These are phyloP conservation scores for Speleostelium caveatum DNA, from an alignment of 78 protist genomes.

Conservation along the genomic window DNA sequence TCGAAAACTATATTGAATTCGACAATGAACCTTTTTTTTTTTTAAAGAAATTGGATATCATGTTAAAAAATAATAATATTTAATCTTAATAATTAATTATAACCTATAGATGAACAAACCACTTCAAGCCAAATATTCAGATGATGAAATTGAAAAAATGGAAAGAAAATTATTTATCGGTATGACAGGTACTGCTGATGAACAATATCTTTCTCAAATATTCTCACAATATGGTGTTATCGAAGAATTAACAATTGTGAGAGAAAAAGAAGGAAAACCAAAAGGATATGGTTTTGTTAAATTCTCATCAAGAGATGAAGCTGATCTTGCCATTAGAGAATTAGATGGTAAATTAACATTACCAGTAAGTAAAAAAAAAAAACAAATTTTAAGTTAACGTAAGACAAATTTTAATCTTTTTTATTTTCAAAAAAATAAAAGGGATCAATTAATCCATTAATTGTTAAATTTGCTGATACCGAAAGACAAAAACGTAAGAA, in stretches of 20 bases:
- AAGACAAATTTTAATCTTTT: background rate
- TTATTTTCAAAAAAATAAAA: background rate
- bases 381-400: background rate
- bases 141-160: slow-evolving; percentile 77
- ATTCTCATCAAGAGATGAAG: slow-evolving; percentile 93
- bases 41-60: background rate
- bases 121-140: slow-evolving; percentile 74
- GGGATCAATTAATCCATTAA: slow-evolving; percentile 59
- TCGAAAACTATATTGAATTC: background rate
- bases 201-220: background rate
- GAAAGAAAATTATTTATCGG: slow-evolving; percentile 78
- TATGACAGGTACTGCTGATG: slow-evolving; percentile 70
- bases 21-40: too few relatives aligned
- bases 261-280: slow-evolving; percentile 86
- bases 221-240: slow-evolving; percentile 87
- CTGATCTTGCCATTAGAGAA: slow-evolving; percentile 92
- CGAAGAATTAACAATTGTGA: slow-evolving; percentile 89
- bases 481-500: slow-evolving; percentile 81
- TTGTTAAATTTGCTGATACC: slow-evolving; percentile 75
- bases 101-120: slow-evolving; percentile 46
- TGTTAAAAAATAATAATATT: background rate
- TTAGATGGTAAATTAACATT: slow-evolving; percentile 88
- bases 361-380: background rate
- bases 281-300: slow-evolving; percentile 98
- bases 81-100: background rate